Percentiles rank a stretch among this genome's conserved stretches.
Evolutionary conservation across 257 asterid species (phyloP).

Genomic region (Nicotiana tomentosiformis): DNA sequence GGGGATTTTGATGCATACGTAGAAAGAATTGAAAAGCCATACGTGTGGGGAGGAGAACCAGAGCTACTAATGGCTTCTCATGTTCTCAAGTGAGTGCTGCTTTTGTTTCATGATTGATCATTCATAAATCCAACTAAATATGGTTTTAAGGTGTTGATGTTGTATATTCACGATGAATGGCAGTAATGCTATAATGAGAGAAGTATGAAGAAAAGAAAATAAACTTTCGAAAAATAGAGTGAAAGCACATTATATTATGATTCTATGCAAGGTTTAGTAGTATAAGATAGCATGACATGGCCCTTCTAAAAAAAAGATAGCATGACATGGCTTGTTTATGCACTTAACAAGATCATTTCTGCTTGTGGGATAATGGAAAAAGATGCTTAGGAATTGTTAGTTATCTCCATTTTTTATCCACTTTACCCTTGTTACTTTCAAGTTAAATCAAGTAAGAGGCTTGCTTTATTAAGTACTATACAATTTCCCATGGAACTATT

Average conservation of each 20-base stretch:
- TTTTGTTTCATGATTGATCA: background rate
- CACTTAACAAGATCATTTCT: background rate
- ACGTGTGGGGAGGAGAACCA: slow-evolving; percentile 93
- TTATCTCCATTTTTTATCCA: background rate
- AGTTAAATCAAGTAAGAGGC: background rate
- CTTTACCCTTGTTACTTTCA: background rate
- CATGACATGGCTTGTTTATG: background rate
- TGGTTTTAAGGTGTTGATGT: background rate
- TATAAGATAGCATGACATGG: background rate
- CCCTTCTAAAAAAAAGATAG: no score
- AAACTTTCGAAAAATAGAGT: background rate
- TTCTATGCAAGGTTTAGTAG: background rate
- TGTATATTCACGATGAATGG: background rate
- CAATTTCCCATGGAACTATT: background rate
- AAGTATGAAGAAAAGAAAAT: background rate
- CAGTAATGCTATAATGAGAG: background rate
- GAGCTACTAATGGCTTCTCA: slow-evolving; percentile 84
- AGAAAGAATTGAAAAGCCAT: slow-evolving; percentile 59
- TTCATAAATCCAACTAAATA: background rate
- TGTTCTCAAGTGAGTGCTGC: slow-evolving; percentile 58
- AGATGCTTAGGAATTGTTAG: background rate
- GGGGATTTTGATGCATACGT: slow-evolving; percentile 79
- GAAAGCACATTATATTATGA: background rate
- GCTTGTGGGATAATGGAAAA: background rate
- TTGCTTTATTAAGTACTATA: background rate